Evolutionary conservation across 768 basidiomycete genomes (phyloP), one percentile per base, ranked within the genome.

Genomic region (Lentinus tigrinus): DNA sequence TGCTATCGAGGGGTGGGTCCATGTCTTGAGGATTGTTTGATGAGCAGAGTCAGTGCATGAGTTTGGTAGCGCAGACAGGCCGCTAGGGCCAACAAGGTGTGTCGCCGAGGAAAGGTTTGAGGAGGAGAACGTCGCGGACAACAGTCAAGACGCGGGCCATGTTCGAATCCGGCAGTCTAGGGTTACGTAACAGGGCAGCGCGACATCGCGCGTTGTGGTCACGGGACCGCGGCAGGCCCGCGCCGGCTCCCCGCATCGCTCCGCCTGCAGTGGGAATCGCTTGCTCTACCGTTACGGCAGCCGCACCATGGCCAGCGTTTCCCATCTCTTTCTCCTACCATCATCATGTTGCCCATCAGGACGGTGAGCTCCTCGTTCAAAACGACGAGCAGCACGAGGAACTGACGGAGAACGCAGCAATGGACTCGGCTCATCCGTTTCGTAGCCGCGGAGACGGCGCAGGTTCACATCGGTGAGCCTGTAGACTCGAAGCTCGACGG

Each of bases 401-500:
- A 51, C 10, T 49, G 40, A 58, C 38, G 5, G 16, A 9, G 1
- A 11, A 2, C 9, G 4, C 60, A 89, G 85, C 77, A 81, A 79
- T 93, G 91, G 91, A 84, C 84, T 34, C 85, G 91, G 50, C 81
- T 93, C 52, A 90, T 93, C 65, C 88, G 91, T 58, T 93, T 93
- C 68, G 79, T 89, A 28, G 91, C 91, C 21, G 78, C 75, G 14
- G 91, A 93, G 74, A 91, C 89, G 0, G 77, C 80, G 6, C 77
- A 81, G 52, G 79, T 93, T 24, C 91, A 93, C 64, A 78, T 91
- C 59, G 91, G 91, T 34, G 81, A 93, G 72, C 91, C 91, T 0
- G 75, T 90, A 17, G 85, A 92, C 65, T 60, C 83, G 3, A 71
- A 69, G 39, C 77, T 89, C 36, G 91, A 93, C 65, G 82, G 90